Evolutionary conservation across 306 rosid species (phyloP), one percentile per base, ranked within the genome.

Genomic region (Trifolium pratense): DNA sequence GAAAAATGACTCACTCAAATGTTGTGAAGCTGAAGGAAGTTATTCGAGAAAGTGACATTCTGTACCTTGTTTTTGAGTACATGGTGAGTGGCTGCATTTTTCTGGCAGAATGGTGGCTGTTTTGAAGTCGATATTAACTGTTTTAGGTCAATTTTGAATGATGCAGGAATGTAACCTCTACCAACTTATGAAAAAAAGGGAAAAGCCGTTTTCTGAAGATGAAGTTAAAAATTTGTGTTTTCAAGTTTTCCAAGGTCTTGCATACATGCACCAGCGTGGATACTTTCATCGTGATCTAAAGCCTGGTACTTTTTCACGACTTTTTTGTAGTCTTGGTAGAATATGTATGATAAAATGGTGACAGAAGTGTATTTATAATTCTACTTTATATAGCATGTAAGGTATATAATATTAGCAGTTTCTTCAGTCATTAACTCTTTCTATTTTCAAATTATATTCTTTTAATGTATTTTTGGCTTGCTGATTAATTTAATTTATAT

Each of bases 261-360:
- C 99, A n/a, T 91, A 90, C 84, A 94, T 94, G 96, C 99, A 94
- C 74, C 97, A 90, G 84, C 91, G 89, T 70, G 99, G 99, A 78
- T 94, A 94, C 81, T 94, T 94, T 77, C 99, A 94, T 73, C 99
- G 99, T 37, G 99, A 94, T 75, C 88, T 94, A 67, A 94, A 94
- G 83, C 99, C 99, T 81, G 99, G 99, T 94, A 91, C 42, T 62
- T 37, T 9, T 8, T 65, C 20, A 43, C 70, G 3, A 34, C 51
- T 67, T 56, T 56, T 55, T 32, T 49, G 25, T 20, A 18, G 51
- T 45, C 64, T 64, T 76, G 12, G 66, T 79, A 66, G 80, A 51
- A 55, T 31, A 42, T 62, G 40, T 36, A 58, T 75, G 59, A 69
- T 20, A 26, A n/a, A 75, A 53, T 34, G 29, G 37, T 21, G 6